Evolutionary conservation across 2,329 filamentous ascomycete genomes (phyloP).

Genomic region (Claviceps pusilla): DNA sequence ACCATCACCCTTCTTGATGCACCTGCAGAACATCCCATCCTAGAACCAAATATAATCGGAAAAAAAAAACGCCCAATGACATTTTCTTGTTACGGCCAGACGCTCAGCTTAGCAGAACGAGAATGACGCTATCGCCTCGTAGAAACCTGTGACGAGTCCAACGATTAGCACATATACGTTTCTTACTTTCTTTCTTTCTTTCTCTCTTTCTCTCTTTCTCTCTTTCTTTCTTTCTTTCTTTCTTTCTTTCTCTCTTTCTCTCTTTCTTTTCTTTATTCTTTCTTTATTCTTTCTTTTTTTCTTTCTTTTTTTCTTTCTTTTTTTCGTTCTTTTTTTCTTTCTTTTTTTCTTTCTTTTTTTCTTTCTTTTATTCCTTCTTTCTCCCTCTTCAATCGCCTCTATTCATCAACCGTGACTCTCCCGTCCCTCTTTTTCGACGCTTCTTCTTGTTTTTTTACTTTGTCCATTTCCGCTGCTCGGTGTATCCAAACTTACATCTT

Average conservation of each 20-base stretch:
- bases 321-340: too few species aligned
- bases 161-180: not conserved
- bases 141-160: slow-evolving; percentile 49
- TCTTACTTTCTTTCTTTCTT: not conserved
- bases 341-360: too few species aligned
- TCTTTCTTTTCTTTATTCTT: too few species aligned
- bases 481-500: slow-evolving; percentile 52
- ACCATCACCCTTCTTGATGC: not conserved
- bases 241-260: too few species aligned
- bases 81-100: not conserved
- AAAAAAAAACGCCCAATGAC: not conserved
- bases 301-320: too few species aligned
- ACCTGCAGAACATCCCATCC: not conserved
- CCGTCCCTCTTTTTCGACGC: too few species aligned
- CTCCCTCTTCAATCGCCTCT: too few species aligned
- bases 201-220: not conserved
- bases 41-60: not conserved
- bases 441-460: too few species aligned
- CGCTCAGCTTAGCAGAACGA: slow-evolving; percentile 63
- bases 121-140: slow-evolving; percentile 73
- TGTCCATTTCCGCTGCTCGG: not conserved
- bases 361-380: too few species aligned
- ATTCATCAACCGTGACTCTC: too few species aligned
- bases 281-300: too few species aligned
- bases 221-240: too few species aligned